Conservation (phyloP, 140 eudicot genomes). For the Flaveria floridana region DNA sequence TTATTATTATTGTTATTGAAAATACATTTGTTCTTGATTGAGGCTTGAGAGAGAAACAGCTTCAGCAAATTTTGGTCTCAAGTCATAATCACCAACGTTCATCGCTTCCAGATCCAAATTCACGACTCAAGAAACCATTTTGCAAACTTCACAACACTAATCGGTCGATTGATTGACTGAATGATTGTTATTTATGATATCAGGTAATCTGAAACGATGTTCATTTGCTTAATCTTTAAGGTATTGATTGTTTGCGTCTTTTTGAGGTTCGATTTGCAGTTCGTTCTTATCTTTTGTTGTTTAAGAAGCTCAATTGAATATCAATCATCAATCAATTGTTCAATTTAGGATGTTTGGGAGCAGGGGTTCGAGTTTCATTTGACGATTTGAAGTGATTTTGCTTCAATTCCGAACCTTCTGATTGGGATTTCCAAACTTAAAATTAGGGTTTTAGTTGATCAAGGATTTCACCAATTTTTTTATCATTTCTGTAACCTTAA, state of each 20-base stretch:
- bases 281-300: conserved; percentile 12
- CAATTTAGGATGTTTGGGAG: background rate
- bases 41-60: conserved; percentile 26
- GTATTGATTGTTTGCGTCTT: no score
- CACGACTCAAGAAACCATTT: conserved; percentile 13
- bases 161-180: conserved; percentile 12
- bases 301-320: background rate
- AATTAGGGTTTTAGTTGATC: conserved; percentile 31
- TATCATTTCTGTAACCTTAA: background rate
- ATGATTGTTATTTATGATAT: conserved; percentile 30
- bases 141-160: conserved; percentile 12
- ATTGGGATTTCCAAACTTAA: conserved; percentile 13
- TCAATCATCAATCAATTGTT: background rate
- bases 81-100: conserved; percentile 33
- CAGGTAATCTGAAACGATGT: conserved; percentile 30
- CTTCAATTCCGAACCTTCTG: conserved; percentile 10
- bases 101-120: conserved; percentile 37
- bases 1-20: background rate
- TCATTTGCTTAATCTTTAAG: background rate
- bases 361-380: conserved; percentile 8
- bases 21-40: background rate
- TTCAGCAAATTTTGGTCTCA: conserved; percentile 32
- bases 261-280: conserved; percentile 10
- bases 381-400: conserved; percentile 19
- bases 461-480: background rate